Evolutionary conservation across 2,329 filamentous ascomycete genomes (phyloP).

Genomic region (Paecilomyces formosus): DNA sequence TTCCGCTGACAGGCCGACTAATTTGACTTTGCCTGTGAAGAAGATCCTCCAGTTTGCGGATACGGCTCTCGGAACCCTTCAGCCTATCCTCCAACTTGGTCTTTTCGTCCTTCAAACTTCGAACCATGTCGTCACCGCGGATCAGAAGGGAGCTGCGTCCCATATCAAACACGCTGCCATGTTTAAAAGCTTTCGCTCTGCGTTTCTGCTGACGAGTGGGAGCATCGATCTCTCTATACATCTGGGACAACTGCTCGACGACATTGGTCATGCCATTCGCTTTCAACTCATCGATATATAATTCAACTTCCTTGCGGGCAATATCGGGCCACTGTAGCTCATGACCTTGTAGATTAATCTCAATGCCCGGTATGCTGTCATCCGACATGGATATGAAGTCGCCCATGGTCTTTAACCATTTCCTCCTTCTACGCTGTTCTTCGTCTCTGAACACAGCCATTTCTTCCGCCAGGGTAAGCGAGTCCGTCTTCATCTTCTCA

Average conservation of each 20-base stretch:
- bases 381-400: constrained; percentile 62
- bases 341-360: constrained; percentile 76
- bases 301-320: constrained; percentile 66
- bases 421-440: constrained; percentile 77
- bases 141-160: constrained; percentile 81
- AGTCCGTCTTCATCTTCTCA: constrained; percentile 83
- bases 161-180: constrained; percentile 88
- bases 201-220: constrained; percentile 83
- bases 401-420: constrained; percentile 82
- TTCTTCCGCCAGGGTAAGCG: constrained; percentile 81
- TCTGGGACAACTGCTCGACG: constrained; percentile 64
- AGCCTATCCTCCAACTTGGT: constrained; percentile 63
- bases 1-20: constrained; percentile 45
- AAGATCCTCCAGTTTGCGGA: constrained; percentile 84
- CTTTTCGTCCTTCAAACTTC: constrained; percentile 77
- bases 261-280: constrained; percentile 58
- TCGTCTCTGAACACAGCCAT: constrained; percentile 89
- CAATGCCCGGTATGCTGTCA: constrained; percentile 64
- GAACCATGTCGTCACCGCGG: constrained; percentile 74
- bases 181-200: constrained; percentile 88
- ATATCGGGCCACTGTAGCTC: constrained; percentile 75
- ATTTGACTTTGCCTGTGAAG: constrained; percentile 70
- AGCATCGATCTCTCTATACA: constrained; percentile 69
- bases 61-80: constrained; percentile 78
- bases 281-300: constrained; percentile 62